These are phyloP conservation scores for Pseudocercospora fuligena DNA, from an alignment of 2,329 filamentous ascomycete species.

Conservation along the genomic window DNA sequence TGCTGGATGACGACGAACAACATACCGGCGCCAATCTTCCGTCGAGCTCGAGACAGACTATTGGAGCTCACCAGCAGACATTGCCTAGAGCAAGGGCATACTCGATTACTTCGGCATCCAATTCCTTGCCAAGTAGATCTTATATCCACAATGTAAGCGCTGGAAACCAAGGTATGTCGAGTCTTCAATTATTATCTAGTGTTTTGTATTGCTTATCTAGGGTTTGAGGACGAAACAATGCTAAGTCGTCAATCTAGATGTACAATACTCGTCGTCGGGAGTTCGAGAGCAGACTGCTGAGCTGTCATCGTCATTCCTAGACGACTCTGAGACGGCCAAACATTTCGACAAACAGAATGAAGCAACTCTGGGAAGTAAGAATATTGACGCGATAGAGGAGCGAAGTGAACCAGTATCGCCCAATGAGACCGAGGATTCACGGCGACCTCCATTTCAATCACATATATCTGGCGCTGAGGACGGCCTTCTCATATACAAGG, in stretches of 20 bases:
- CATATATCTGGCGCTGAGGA: conserved; percentile 12
- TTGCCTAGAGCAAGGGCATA: conserved; percentile 19
- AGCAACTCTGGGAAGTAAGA: background rate
- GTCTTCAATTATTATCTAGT: background rate
- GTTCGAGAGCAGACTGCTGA: conserved; percentile 46
- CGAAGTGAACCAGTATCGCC: conserved; percentile 42
- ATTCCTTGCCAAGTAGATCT: conserved; percentile 40
- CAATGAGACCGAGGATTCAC: conserved; percentile 21
- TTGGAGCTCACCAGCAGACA: background rate
- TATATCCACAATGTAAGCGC: conserved; percentile 42
- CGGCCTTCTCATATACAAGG: conserved; percentile 23
- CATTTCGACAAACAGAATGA: conserved; percentile 28
- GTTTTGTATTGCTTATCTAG: background rate
- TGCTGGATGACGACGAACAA: conserved; percentile 14
- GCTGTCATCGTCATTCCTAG: conserved; percentile 44
- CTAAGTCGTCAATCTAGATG: conserved; percentile 41
- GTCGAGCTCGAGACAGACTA: background rate
- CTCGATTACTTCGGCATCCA: conserved; percentile 21
- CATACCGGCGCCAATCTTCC: background rate
- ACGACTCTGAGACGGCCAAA: conserved; percentile 39
- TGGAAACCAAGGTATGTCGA: conserved; percentile 28
- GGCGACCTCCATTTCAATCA: conserved; percentile 5
- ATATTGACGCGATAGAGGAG: conserved; percentile 41
- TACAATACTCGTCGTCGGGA: conserved; percentile 45
- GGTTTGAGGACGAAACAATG: conserved; percentile 1